phyloP scores from a whole-genome alignment of 2,329 filamentous ascomycete species.

The Trichoderma lentiforme region DNA sequence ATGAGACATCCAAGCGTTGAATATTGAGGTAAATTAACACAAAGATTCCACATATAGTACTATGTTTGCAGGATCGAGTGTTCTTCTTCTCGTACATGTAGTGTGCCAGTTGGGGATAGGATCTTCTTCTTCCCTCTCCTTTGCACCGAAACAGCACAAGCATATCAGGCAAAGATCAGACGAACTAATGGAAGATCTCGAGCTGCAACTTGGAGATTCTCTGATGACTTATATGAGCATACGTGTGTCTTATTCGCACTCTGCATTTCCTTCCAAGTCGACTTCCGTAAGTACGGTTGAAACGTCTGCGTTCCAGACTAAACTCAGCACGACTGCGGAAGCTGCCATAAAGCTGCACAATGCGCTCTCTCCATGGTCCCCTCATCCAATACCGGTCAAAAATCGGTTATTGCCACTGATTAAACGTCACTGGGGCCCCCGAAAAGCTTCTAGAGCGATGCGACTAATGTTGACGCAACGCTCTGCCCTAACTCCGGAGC shows the following conservation, averaged over 20 bases:
- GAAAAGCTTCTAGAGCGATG: constrained; percentile 43
- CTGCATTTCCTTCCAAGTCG: constrained; percentile 46
- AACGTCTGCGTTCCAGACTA: constrained; percentile 43
- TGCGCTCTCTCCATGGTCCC: constrained; percentile 50
- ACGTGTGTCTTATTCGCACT: constrained; percentile 53
- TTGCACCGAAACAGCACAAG: constrained; percentile 9
- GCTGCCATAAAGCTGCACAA: constrained; percentile 51
- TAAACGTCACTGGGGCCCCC: constrained; percentile 46
- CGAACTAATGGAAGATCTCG: constrained; percentile 56
- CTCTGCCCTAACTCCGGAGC: neutral
- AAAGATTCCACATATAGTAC: constrained; percentile 31
- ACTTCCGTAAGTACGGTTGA: constrained; percentile 28
- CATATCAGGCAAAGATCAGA: constrained; percentile 46
- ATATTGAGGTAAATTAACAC: neutral
- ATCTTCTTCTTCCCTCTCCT: constrained; percentile 9
- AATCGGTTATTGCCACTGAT: constrained; percentile 45
- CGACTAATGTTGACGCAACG: constrained; percentile 28
- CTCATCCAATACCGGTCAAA: constrained; percentile 34
- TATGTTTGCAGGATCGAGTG: constrained; percentile 41
- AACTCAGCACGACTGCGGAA: constrained; percentile 50
- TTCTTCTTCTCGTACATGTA: constrained; percentile 50
- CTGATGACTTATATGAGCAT: constrained; percentile 50
- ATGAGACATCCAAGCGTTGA: neutral
- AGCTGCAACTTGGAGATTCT: constrained; percentile 51
- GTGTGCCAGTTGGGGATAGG: constrained; percentile 29